Evolutionary conservation across 2,329 filamentous ascomycete genomes (phyloP), one percentile per base, ranked within the genome.

Genomic region (Harringtonia lauricola): DNA sequence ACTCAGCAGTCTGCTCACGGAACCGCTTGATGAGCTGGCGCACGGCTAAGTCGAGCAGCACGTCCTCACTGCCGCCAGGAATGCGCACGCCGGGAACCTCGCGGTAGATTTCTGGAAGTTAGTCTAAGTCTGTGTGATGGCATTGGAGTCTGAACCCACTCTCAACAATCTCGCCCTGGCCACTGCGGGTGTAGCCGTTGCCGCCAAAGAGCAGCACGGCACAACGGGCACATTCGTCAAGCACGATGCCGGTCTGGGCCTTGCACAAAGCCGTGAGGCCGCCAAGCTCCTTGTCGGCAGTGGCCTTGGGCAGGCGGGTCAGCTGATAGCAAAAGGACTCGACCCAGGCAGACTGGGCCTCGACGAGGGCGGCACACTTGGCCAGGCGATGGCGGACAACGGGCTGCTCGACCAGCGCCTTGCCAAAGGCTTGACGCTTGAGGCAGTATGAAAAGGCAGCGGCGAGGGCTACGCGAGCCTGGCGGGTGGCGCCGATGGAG

Each of bases 371-470:
- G 2, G 79, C 83, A 4, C 73, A 74, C 55, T 83, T 85, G 12
- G 83, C 82, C 8, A 87, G 63, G n/a, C 82, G 67, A 57, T 86
- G 79, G 22, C 83, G 65, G 28, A 88, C 82, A 0, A 87, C 83
- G 0, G 82, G 78, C 58, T 87, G 83, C 15, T 86, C 80, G 62
- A 87, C 77, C 10, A 87, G 65, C 0, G 15, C 30, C 33, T 35
- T 35, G 12, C 60, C 60, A 43, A 65, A 65, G 10, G 62, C 62
- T 51, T 63, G 59, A 17, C 63, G 57, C 51, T 60, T 58, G 43
- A 64, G 48, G 36, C 61, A 59, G 44, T 65, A 64, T 42, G 55
- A 60, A 37, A 65, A 64, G 0, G 62, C 61, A 3, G 61, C 44
- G 18, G 55, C 52, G 10, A 65, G 54, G 2, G 62, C 62, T 1